Evolutionary conservation across 352 stramenopile species (phyloP), one percentile per base, ranked within the genome.

Genomic region (Pythium apleroticum): DNA sequence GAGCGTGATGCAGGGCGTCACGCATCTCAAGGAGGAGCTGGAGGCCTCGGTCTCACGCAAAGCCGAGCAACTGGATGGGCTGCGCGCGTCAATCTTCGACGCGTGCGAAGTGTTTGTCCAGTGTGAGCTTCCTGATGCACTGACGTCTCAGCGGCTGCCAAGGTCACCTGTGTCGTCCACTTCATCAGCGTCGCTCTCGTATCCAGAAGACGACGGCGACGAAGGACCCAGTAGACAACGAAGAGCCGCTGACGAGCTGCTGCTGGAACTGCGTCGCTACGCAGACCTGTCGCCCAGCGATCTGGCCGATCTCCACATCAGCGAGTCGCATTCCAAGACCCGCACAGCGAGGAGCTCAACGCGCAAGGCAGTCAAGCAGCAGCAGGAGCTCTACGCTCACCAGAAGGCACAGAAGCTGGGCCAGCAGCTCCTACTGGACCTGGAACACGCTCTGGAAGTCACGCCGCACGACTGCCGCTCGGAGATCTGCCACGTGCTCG

Each of bases 31-130:
- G 50, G n/a, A 64, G 2, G 56, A 63, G n/a, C 48, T 69, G n/a
- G 62, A 69, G n/a, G 24, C 28, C 10, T 52, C 65, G 30, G 27
- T 71, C 49, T 14, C 43, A 58, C 35, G 39, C 61, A 61, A 65
- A 64, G 27, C 65, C 43, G 56, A 73, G 30, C 74, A 81, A 45
- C 57, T 90, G 4, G 77, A 90, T 59, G 80, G 78, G 4, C 62
- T 90, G 1, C 74, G 80, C 1, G 80, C 80, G 3, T 86, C 76
- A 2, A 56, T 90, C 2, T 86, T 77, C 43, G 80, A 90, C 56
- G 83, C 77, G 0, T 78, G 78, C 52, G 80, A 90, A 65, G 75
- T 75, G 15, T 86, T 87, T 53, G 59, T 90, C 6, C 67, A 71
- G 31, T 88, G 77, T 54, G n/a, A 31, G 4, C 50, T 11, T 20